These are phyloP conservation scores for Pseudocercospora musae DNA, from an alignment of 2,329 filamentous ascomycete species.

Conservation along the genomic window DNA sequence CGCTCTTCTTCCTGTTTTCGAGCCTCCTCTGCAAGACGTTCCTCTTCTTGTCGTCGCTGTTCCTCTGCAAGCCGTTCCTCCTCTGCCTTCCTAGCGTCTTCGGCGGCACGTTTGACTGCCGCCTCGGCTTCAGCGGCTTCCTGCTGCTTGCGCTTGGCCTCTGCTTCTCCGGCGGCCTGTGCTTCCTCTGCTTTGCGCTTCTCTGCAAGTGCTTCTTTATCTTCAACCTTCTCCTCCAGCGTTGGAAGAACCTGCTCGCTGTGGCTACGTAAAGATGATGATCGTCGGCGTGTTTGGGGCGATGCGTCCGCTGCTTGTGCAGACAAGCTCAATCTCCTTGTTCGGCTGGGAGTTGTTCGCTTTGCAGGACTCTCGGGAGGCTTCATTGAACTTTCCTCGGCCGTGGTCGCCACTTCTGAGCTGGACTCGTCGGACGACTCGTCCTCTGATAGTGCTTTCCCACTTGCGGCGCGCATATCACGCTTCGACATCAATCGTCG, in stretches of 20 bases:
- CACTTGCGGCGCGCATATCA: conserved; percentile 35
- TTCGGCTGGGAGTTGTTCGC: conserved; percentile 21
- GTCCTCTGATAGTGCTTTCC: conserved; percentile 29
- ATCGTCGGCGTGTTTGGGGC: conserved; percentile 25
- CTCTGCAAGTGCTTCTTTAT: conserved; percentile 19
- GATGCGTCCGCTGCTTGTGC: conserved; percentile 22
- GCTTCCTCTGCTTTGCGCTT: conserved; percentile 20
- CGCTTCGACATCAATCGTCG: conserved; percentile 36
- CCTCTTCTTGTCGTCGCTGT: conserved; percentile 24
- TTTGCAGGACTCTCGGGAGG: conserved; percentile 30
- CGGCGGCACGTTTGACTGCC: conserved; percentile 22
- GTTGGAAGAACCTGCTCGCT: conserved; percentile 24
- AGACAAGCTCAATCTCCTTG: conserved; percentile 31
- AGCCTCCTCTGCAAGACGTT: conserved; percentile 18
- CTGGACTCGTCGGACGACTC: conserved; percentile 27
- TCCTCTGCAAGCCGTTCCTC: conserved; percentile 29
- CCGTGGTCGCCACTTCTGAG: conserved; percentile 20
- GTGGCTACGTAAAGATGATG: conserved; percentile 27
- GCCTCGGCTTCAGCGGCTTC: conserved; percentile 26
- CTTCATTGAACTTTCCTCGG: conserved; percentile 25
- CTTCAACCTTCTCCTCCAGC: conserved; percentile 24
- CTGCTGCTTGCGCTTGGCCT: conserved; percentile 23
- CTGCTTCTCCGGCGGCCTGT: conserved; percentile 14
- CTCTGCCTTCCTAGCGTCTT: conserved; percentile 26
- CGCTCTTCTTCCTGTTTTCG: conserved; percentile 27